Percentiles rank a stretch among this genome's conserved stretches.
These are phyloP conservation scores for Wickerhamiella sorbophila DNA, from an alignment of 805 yeast genomes.

Conservation along the genomic window DNA sequence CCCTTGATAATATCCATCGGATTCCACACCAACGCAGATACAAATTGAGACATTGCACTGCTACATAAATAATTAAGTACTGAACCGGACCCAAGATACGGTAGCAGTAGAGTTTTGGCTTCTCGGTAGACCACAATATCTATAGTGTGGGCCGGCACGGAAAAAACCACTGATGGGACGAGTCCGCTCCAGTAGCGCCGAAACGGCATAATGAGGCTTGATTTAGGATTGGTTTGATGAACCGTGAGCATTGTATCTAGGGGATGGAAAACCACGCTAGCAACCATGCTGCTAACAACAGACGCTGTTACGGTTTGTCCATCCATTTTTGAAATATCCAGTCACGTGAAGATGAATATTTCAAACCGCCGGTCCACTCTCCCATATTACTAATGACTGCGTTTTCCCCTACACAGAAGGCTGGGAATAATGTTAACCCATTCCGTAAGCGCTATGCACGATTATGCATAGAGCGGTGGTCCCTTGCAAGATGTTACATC, in stretches of 20 bases:
- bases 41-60: conserved; percentile 26
- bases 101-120: conserved; percentile 21
- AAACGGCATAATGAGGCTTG: conserved; percentile 23
- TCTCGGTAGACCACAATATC: conserved; percentile 26
- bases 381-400: too few relatives aligned
- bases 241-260: conserved; percentile 27
- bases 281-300: conserved; percentile 2
- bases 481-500: too few relatives aligned
- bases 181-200: conserved; percentile 27
- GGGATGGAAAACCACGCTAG: conserved; percentile 25
- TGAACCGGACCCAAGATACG: conserved; percentile 22
- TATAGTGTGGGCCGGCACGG: conserved; percentile 27
- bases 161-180: conserved; percentile 23
- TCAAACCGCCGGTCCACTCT: neutral
- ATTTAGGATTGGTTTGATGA: conserved; percentile 27
- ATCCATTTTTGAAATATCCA: conserved; percentile 4
- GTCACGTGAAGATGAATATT: neutral
- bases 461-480: too few relatives aligned
- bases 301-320: conserved; percentile 3
- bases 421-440: too few relatives aligned
- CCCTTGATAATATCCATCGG: conserved; percentile 30
- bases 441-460: too few relatives aligned
- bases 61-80: conserved; percentile 20
- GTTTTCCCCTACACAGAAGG: too few relatives aligned
- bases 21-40: conserved; percentile 25